Conservation (phyloP, 495 filamentous ascomycete species). For the Xylaria scruposa region DNA sequence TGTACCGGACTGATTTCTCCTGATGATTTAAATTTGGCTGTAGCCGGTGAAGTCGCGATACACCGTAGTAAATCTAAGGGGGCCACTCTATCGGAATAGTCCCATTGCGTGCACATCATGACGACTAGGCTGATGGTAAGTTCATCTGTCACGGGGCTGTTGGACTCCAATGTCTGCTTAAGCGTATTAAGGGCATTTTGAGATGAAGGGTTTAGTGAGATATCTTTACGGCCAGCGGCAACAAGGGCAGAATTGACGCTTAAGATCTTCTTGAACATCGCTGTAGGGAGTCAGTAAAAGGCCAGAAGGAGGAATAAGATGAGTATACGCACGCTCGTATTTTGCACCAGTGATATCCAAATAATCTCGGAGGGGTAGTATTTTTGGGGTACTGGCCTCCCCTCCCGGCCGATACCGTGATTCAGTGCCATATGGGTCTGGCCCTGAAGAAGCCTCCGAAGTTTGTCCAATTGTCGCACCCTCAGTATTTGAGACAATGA, state of each 20-base stretch:
- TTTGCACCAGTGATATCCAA: slow-evolving; percentile 66
- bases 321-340: slow-evolving; percentile 43
- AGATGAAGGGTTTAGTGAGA: slow-evolving; percentile 75
- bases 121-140: slow-evolving; percentile 64
- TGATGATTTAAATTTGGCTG: slow-evolving; percentile 57
- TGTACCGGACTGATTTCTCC: slow-evolving; percentile 60
- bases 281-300: slow-evolving; percentile 56
- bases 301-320: slow-evolving; percentile 44
- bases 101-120: slow-evolving; percentile 77
- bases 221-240: slow-evolving; percentile 70
- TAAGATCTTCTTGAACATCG: slow-evolving; percentile 74
- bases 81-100: slow-evolving; percentile 76
- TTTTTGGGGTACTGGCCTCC: slow-evolving; percentile 55
- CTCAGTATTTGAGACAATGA: slow-evolving; percentile 88
- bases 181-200: slow-evolving; percentile 62
- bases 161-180: slow-evolving; percentile 63
- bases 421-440: slow-evolving; percentile 80
- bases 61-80: slow-evolving; percentile 85
- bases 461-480: slow-evolving; percentile 74
- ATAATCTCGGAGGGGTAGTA: slow-evolving; percentile 83
- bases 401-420: slow-evolving; percentile 76
- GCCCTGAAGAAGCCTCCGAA: slow-evolving; percentile 51
- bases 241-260: slow-evolving; percentile 74
- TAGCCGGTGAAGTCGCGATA: slow-evolving; percentile 68
- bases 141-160: slow-evolving; percentile 41